These are phyloP conservation scores for Xylariaceae sp. DNA, from an alignment of 2,329 filamentous ascomycete species.

Conservation along the genomic window DNA sequence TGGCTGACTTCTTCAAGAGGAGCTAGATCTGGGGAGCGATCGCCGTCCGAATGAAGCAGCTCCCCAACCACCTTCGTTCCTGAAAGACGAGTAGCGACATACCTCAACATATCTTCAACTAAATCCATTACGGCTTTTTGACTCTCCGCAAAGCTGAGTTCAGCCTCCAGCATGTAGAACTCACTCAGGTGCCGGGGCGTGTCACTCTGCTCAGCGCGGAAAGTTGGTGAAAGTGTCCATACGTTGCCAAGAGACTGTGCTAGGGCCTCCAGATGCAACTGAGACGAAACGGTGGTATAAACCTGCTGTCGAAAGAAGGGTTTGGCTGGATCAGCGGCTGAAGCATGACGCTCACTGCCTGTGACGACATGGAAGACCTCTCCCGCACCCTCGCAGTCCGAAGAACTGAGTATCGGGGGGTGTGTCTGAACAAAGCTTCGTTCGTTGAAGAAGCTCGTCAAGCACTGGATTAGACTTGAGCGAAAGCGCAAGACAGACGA, in stretches of 20 bases:
- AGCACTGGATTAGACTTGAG: conserved; percentile 68
- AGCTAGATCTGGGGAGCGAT: conserved; percentile 42
- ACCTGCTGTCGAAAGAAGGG: conserved; percentile 82
- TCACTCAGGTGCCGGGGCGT: conserved; percentile 92
- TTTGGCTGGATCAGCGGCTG: conserved; percentile 37
- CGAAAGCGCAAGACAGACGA: conserved; percentile 74
- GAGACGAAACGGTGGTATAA: conserved; percentile 91
- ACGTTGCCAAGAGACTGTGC: conserved; percentile 84
- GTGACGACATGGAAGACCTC: conserved; percentile 77
- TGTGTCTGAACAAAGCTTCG: conserved; percentile 77
- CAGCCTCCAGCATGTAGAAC: conserved; percentile 97
- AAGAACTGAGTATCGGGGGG: conserved; percentile 90
- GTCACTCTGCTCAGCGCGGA: conserved; percentile 88
- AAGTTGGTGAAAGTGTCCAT: conserved; percentile 90
- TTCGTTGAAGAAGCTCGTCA: conserved; percentile 70
- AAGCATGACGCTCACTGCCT: conserved; percentile 27
- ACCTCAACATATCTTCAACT: conserved; percentile 71
- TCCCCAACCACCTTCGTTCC: conserved; percentile 42
- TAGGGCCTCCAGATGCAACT: conserved; percentile 89
- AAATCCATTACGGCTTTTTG: conserved; percentile 69
- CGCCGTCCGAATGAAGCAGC: conserved; percentile 37
- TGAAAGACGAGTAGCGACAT: conserved; percentile 39
- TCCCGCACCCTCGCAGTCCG: conserved; percentile 93
- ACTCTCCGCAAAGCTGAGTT: conserved; percentile 71
- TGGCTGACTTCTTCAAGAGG: conserved; percentile 49